phyloP scores from a whole-genome alignment of 2,329 filamentous ascomycete species.

The Paraphaeosphaeria minitans region DNA sequence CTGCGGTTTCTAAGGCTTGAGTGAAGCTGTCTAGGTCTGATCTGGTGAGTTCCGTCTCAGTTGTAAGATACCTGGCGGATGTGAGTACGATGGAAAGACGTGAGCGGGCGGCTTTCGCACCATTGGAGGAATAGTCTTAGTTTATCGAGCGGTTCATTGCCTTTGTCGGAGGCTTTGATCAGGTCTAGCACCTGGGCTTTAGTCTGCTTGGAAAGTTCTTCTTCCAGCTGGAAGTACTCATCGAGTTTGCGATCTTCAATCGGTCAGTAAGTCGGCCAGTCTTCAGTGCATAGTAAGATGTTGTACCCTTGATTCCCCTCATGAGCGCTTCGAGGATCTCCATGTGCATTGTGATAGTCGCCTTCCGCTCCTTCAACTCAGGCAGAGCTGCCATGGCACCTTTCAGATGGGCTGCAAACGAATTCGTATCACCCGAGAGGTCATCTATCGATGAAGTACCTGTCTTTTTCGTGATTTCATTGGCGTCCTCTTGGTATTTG shows the following conservation, averaged over 20 bases:
- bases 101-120: slow-evolving; percentile 59
- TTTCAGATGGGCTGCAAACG: slow-evolving; percentile 92
- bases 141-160: slow-evolving; percentile 84
- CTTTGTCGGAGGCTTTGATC: slow-evolving; percentile 80
- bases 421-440: slow-evolving; percentile 83
- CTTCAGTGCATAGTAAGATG: too few species aligned
- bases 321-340: slow-evolving; percentile 84
- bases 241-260: slow-evolving; percentile 79
- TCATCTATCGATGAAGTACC: slow-evolving; percentile 92
- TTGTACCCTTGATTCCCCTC: slow-evolving; percentile 74
- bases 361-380: slow-evolving; percentile 89
- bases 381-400: slow-evolving; percentile 92
- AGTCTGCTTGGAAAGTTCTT: slow-evolving; percentile 87
- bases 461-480: slow-evolving; percentile 92
- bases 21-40: slow-evolving; percentile 86
- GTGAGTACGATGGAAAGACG: slow-evolving; percentile 3
- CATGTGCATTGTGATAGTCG: slow-evolving; percentile 88
- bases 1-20: slow-evolving; percentile 76
- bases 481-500: slow-evolving; percentile 93
- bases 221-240: slow-evolving; percentile 94
- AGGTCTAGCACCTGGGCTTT: slow-evolving; percentile 88
- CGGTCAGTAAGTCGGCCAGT: slow-evolving; percentile 6
- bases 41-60: slow-evolving; percentile 83
- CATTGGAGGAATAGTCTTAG: slow-evolving; percentile 94
- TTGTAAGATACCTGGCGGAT: slow-evolving; percentile 66